Base-by-base conservation (phyloP, 352 stramenopile genomes). In the Blastocystis sp. region DNA sequence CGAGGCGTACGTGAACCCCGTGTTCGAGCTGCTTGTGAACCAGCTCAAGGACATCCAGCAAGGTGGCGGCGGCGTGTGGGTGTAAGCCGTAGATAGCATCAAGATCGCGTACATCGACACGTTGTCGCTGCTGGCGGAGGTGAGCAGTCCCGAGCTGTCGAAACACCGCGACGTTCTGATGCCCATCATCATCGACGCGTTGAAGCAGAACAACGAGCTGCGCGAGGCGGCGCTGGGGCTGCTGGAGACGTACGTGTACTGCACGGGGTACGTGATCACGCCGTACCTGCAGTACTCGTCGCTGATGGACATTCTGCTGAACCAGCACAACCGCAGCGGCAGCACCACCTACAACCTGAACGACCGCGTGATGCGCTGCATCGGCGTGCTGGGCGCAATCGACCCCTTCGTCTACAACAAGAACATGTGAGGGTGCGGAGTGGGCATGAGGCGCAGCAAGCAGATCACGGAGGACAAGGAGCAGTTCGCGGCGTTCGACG, bases 401-500 rank as follows among this genome's bases (percentile, higher is more conserved):
- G 89, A 90, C 45, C 89, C 89, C 17, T 89, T 90, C 41, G 52
- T 70, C 17, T 71, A 76, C 53, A 90, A 89, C 28, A 64, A 82
- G 52, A 78, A 67, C 21, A 69, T 87, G 76, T 89, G 52, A 19
- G 28, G 38, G 38, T 62, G 84, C 53, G 56, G 41, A 34, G 0
- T 4, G 2, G n/a, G 59, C n/a, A 2, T 76, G 21, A 65, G 2
- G 2, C 23, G 23, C 41, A 84, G 62, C 5, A 76, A 79, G 41
- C 62, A 67, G 17, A 65, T 69, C 17, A 65, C 41, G 21, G 41
- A 84, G n/a, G 38, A 10, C 48, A 91, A 96, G 21, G 77, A 91
- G 59, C 90, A 93, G 59, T 77, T 93, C 17, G 92, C 95, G 43
- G 71, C 28, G 10, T 79, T 41, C 65, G 87, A 89, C 60, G 56